Conservation (phyloP, 2,329 filamentous ascomycete genomes). For the Fusarium sp. region DNA sequence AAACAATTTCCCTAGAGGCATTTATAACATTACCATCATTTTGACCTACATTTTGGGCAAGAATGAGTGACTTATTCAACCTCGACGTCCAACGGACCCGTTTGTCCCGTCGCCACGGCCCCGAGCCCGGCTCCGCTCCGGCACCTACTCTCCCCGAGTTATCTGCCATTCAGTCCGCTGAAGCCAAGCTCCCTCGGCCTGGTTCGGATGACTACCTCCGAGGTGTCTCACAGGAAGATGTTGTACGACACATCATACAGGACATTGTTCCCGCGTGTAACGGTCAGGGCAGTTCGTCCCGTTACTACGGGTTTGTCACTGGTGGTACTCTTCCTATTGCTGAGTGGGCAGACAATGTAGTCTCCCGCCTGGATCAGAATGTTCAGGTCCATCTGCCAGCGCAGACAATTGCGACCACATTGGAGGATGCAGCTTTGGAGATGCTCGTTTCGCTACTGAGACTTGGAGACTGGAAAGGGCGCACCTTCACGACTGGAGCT, state of each 20-base stretch:
- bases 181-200: slow-evolving; percentile 50
- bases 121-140: slow-evolving; percentile 13
- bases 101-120: slow-evolving; percentile 32
- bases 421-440: slow-evolving; percentile 76
- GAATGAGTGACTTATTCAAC: slow-evolving; percentile 41
- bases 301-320: slow-evolving; percentile 90
- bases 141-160: slow-evolving; percentile 51
- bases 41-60: neutral
- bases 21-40: neutral
- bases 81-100: slow-evolving; percentile 36
- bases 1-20: neutral
- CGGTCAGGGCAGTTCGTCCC: slow-evolving; percentile 67
- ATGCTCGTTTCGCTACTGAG: slow-evolving; percentile 74
- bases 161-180: slow-evolving; percentile 47
- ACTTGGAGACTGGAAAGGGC: slow-evolving; percentile 66
- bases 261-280: slow-evolving; percentile 69
- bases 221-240: slow-evolving; percentile 41
- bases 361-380: slow-evolving; percentile 83
- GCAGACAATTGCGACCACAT: slow-evolving; percentile 77
- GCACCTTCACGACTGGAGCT: slow-evolving; percentile 66
- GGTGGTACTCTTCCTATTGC: slow-evolving; percentile 83
- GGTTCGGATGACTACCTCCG: slow-evolving; percentile 44
- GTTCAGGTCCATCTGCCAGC: slow-evolving; percentile 80
- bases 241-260: slow-evolving; percentile 52
- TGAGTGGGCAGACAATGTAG: slow-evolving; percentile 83